phyloP scores from a whole-genome alignment of 1,139 yeast genomes.

The Saccharomycopsis hybrid region DNA sequence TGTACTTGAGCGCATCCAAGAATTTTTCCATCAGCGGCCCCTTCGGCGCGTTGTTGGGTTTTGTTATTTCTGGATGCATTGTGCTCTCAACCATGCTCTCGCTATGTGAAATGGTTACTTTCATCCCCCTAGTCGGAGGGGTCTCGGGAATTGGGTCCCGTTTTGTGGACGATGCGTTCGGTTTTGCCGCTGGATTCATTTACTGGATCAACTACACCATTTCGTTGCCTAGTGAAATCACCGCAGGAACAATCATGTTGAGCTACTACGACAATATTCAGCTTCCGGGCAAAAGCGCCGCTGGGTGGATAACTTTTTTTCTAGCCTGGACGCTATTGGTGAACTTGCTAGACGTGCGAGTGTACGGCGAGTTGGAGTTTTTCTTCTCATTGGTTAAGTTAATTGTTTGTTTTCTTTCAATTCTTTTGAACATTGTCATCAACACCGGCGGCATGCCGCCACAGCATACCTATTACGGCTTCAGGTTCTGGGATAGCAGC shows the following conservation, averaged over 20 bases:
- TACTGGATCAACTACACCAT: constrained; percentile 74
- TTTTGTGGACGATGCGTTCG: constrained; percentile 80
- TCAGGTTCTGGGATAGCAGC: constrained; percentile 56
- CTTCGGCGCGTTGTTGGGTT: constrained; percentile 69
- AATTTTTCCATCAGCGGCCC: constrained; percentile 78
- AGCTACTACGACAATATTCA: constrained; percentile 52
- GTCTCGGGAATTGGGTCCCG: constrained; percentile 68
- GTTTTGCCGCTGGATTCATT: constrained; percentile 72
- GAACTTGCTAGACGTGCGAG: constrained; percentile 59
- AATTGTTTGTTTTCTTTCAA: constrained; percentile 43
- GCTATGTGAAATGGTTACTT: constrained; percentile 78
- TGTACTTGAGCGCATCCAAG: constrained; percentile 69
- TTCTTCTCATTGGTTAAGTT: constrained; percentile 55
- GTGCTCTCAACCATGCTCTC: constrained; percentile 65
- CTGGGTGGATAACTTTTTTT: constrained; percentile 64
- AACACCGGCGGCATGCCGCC: constrained; percentile 45
- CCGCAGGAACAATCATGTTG: constrained; percentile 68
- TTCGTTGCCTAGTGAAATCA: constrained; percentile 72
- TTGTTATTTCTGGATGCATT: constrained; percentile 54
- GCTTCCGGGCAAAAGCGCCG: constrained; percentile 44
- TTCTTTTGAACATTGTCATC: constrained; percentile 56
- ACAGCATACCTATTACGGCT: constrained; percentile 42
- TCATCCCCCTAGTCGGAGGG: constrained; percentile 77
- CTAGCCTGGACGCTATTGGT: constrained; percentile 35
- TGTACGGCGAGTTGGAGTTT: constrained; percentile 70